Conservation (phyloP, 768 basidiomycete genomes). For the Mycena albidolilacea region DNA sequence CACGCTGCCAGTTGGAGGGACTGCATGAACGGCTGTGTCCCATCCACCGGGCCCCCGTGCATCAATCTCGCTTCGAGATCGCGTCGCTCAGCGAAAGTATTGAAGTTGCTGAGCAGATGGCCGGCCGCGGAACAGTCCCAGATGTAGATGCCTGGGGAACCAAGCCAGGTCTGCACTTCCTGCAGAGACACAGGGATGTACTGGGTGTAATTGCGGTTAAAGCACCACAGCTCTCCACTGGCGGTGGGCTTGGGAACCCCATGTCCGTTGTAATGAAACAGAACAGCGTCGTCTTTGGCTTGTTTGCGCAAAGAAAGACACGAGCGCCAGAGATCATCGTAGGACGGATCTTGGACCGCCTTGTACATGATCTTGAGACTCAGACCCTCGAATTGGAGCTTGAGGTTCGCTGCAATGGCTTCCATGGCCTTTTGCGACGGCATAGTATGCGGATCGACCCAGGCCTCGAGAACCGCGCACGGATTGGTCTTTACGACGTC, state of each 20-base stretch:
- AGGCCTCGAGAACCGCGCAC: slow-evolving; percentile 94
- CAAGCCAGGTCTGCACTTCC: slow-evolving; percentile 94
- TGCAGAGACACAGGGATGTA: slow-evolving; percentile 97
- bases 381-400: slow-evolving; percentile 96
- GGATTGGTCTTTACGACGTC: slow-evolving; percentile 98
- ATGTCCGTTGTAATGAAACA: slow-evolving; percentile 99
- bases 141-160: slow-evolving; percentile 95
- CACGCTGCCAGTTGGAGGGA: slow-evolving; percentile 97
- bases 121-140: slow-evolving; percentile 99
- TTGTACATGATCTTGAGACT: slow-evolving; percentile 96
- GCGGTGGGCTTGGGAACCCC: slow-evolving; percentile 97
- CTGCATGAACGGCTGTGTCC: slow-evolving; percentile 81
- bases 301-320: slow-evolving; percentile 87
- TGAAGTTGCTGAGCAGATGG: slow-evolving; percentile 92
- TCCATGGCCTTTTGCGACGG: slow-evolving; percentile 95
- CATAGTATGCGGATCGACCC: slow-evolving; percentile 96
- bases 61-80: slow-evolving; percentile 74
- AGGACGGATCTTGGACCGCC: slow-evolving; percentile 93
- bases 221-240: slow-evolving; percentile 98
- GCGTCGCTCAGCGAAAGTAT: slow-evolving; percentile 80
- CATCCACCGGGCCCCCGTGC: slow-evolving; percentile 73
- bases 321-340: slow-evolving; percentile 92
- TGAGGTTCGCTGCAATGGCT: slow-evolving; percentile 92
- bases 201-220: slow-evolving; percentile 97
- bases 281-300: slow-evolving; percentile 93